Percentiles rank a stretch among this genome's conserved stretches.
Evolutionary conservation across 2,329 filamentous ascomycete genomes (phyloP).

Genomic region (Coleophoma crateriformis): DNA sequence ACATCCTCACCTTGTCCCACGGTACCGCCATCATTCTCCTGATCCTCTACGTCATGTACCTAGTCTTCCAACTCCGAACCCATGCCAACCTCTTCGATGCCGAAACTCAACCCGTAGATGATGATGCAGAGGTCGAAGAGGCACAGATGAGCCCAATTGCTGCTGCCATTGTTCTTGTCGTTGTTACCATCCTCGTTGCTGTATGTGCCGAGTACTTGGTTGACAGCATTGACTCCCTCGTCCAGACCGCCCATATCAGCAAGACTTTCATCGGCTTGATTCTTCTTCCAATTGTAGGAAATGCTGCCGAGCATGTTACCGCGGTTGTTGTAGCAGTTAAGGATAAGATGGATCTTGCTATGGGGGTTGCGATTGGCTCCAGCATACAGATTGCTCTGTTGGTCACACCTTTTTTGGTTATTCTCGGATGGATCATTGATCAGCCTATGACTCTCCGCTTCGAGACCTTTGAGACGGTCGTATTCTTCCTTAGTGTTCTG

Average conservation of each 20-base stretch:
- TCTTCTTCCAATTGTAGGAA: conserved; percentile 73
- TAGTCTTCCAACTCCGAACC: conserved; percentile 70
- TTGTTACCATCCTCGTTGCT: conserved; percentile 65
- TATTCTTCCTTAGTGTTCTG: conserved; percentile 69
- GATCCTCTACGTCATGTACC: conserved; percentile 69
- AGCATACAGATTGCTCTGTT: conserved; percentile 79
- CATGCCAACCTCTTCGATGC: conserved; percentile 66
- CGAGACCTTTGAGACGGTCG: conserved; percentile 73
- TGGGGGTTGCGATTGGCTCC: conserved; percentile 76
- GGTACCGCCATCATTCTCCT: conserved; percentile 71
- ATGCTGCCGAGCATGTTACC: conserved; percentile 76
- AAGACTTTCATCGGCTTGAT: conserved; percentile 79
- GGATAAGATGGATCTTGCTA: conserved; percentile 71
- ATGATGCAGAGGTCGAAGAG: conserved; percentile 39
- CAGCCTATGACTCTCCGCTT: conserved; percentile 72
- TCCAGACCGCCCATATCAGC: conserved; percentile 64
- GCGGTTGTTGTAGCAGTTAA: conserved; percentile 73
- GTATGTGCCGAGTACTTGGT: conserved; percentile 75
- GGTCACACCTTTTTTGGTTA: conserved; percentile 63
- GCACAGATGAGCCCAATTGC: conserved; percentile 56
- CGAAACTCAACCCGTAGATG: conserved; percentile 28
- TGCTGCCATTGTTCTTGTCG: conserved; percentile 59
- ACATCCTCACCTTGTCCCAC: conserved; percentile 66
- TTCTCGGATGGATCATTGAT: conserved; percentile 60
- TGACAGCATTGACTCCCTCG: conserved; percentile 68